phyloP scores from a whole-genome alignment of 352 stramenopile genomes.

The Globisporangium polare region DNA sequence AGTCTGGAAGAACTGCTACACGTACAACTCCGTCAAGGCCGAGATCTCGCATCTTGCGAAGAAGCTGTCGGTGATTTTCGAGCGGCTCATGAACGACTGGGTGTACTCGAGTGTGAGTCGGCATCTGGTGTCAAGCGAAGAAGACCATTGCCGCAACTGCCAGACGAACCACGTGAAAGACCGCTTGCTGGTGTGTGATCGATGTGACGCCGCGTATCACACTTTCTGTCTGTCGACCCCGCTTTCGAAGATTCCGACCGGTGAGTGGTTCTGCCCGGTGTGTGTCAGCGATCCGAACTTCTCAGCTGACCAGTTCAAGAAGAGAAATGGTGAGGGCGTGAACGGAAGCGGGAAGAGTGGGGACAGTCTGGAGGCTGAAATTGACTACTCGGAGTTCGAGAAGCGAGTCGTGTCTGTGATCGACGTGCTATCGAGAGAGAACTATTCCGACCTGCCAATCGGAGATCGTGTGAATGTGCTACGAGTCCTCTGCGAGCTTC shows the following conservation, averaged over 20 bases:
- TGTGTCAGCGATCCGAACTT: slow-evolving; percentile 56
- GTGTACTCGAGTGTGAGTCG: slow-evolving; percentile 55
- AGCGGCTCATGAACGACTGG: slow-evolving; percentile 79
- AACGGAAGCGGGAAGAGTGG: slow-evolving; percentile 16
- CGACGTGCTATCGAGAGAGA: slow-evolving; percentile 65
- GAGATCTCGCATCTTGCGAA: slow-evolving; percentile 74
- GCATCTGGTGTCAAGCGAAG: slow-evolving; percentile 56
- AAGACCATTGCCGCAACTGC: slow-evolving; percentile 78
- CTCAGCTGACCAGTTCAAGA: slow-evolving; percentile 46
- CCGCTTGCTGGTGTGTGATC: slow-evolving; percentile 66
- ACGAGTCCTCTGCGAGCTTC: slow-evolving; percentile 59
- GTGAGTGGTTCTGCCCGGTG: slow-evolving; percentile 76
- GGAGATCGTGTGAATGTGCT: slow-evolving; percentile 55
- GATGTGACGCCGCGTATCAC: slow-evolving; percentile 82
- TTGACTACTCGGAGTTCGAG: slow-evolving; percentile 60
- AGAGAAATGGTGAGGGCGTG: slow-evolving; percentile 28
- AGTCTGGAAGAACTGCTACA: slow-evolving; percentile 85
- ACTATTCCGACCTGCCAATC: slow-evolving; percentile 50
- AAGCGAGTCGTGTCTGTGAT: slow-evolving; percentile 56
- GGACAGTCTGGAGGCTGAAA: slow-evolving; percentile 22
- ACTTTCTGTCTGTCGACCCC: slow-evolving; percentile 75
- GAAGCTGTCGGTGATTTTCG: slow-evolving; percentile 75
- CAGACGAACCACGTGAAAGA: slow-evolving; percentile 68
- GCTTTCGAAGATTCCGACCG: slow-evolving; percentile 45
- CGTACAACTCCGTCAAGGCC: slow-evolving; percentile 80